Evolutionary conservation across 345 rosid species (phyloP), one percentile per base, ranked within the genome.

Genomic region (Dimocarpus longan): DNA sequence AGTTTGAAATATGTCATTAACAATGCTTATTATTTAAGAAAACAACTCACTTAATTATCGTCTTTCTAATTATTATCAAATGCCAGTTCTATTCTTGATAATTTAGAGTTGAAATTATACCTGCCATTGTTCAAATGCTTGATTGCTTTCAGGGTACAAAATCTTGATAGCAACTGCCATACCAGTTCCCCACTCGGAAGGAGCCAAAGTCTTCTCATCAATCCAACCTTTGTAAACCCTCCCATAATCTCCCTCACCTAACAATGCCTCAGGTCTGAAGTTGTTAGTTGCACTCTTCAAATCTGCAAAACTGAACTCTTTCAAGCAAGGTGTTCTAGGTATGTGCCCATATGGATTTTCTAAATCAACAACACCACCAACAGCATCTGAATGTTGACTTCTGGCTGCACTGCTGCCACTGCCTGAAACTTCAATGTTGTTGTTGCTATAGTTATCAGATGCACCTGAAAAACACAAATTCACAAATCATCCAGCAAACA

Each of bases 181-280:
- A 37, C 97, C 98, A 39, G 73, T 67, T 52, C 92, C 95, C 63
- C 69, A 15, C 65, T 84, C 90, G 11, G 95, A 89, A 21, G 98
- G 97, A 24, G 87, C 77, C 4, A 86, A 78, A 70, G 89, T 89
- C 83, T 72, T 90, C 32, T 82, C 91, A 76, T 95, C 94, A 12
- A 95, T 65, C 97, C 95, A 95, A 2, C 98, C 98, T 87, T 87
- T 92, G 81, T 80, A 95, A 59, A 95, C 98, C 70, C 77, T 90
- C 0, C 98, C 98, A 18, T 91, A 95, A 12, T 93, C 95, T 39
- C 98, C 98, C 79, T 91, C 90, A 2, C 98, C 98, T 86, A 95
- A 79, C 83, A 91, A 75, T 72, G 90, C 68, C 42, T 95, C 96
- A 54, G 90, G 10, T 68, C 70, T 91, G 79, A 95, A 95, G 77